Evolutionary conservation across 2,329 filamentous ascomycete genomes (phyloP).

Genomic region (Bertia moriformis): DNA sequence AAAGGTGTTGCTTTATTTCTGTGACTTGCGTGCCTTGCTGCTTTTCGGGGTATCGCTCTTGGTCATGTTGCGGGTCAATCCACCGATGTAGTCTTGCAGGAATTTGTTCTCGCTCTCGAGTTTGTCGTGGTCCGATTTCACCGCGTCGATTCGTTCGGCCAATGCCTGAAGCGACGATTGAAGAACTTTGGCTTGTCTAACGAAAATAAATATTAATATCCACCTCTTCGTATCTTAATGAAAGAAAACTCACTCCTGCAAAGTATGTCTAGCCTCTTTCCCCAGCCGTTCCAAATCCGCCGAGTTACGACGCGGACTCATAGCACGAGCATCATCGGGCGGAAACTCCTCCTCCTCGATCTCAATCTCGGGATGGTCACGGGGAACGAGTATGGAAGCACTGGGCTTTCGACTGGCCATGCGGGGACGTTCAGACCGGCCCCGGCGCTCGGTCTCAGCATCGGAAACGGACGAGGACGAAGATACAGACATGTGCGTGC

Average conservation of each 20-base stretch:
- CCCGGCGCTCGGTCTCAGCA: constrained; percentile 23
- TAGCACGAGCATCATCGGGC: constrained; percentile 47
- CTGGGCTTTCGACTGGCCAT: constrained; percentile 39
- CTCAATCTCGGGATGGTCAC: constrained; percentile 39
- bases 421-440: constrained; percentile 30
- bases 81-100: constrained; percentile 53
- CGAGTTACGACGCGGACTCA: constrained; percentile 50
- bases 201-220: constrained; percentile 1
- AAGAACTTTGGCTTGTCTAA: constrained; percentile 43
- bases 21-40: constrained; percentile 30
- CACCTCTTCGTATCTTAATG: neutral
- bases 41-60: constrained; percentile 38
- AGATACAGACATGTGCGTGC: constrained; percentile 10
- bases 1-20: too few species aligned
- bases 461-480: constrained; percentile 30
- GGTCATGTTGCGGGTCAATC: constrained; percentile 45
- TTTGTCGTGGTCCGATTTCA: constrained; percentile 50
- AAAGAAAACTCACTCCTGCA: constrained; percentile 37
- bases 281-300: constrained; percentile 48
- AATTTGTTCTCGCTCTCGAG: constrained; percentile 53
- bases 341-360: constrained; percentile 44
- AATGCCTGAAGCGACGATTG: constrained; percentile 48
- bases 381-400: constrained; percentile 41
- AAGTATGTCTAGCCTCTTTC: constrained; percentile 39
- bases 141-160: constrained; percentile 48